Conservation (phyloP, 2,329 filamentous ascomycete genomes). For the Ophiostoma sp. region DNA sequence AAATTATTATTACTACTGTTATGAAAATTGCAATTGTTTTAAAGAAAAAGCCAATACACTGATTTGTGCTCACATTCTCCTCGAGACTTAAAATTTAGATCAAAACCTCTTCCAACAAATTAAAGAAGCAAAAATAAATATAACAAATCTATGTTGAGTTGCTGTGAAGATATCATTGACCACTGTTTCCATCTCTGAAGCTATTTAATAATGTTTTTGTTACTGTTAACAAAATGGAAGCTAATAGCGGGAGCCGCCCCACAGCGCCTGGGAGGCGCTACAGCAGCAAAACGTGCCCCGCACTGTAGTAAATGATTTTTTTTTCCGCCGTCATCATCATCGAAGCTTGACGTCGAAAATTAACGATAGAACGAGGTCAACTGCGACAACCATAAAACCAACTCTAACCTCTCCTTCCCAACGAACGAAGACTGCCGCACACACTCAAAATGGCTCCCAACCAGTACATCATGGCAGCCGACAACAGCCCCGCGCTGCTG, state of each 20-base stretch:
- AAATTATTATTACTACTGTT: no score
- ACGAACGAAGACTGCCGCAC: neutral
- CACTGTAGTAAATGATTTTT: constrained; percentile 7
- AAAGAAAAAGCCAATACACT: no score
- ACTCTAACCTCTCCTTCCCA: neutral
- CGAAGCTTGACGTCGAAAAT: neutral
- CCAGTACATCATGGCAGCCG: constrained; percentile 75
- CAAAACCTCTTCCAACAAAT: no score
- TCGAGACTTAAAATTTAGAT: no score
- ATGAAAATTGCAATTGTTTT: no score
- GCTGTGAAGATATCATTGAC: neutral
- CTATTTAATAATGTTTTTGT: neutral
- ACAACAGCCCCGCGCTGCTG: constrained; percentile 73
- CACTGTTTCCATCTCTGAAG: neutral
- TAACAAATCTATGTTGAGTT: no score
- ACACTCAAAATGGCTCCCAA: constrained; percentile 54
- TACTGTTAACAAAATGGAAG: neutral
- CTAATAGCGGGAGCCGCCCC: neutral
- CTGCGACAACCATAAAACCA: neutral
- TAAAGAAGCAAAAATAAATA: no score
- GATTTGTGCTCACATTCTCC: no score
- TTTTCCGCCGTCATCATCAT: neutral
- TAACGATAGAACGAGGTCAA: neutral
- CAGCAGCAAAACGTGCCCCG: constrained; percentile 14
- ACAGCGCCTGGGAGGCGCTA: neutral